Base-by-base conservation (phyloP, 2,329 filamentous ascomycete species). In the Paracoccidioides lutzii region DNA sequence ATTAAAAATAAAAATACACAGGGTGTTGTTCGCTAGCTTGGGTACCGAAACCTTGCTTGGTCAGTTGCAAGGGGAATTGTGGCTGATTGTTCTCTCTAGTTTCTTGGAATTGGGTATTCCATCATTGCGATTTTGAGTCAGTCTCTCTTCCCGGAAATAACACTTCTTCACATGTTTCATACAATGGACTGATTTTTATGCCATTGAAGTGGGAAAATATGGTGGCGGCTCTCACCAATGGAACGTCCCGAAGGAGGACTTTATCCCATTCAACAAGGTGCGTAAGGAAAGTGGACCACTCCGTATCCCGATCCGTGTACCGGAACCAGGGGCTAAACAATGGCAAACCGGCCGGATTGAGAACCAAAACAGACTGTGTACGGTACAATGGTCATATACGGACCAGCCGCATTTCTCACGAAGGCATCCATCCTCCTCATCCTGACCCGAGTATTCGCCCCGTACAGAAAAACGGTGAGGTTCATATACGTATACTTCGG, bases 391-490 rank as follows among this genome's bases (percentile, higher is more conserved):
- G 67, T 76, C 54, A 69, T 76, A 60, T 76, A 76, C 59, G 71
- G 71, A 0, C 73, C 73, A 14, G 75, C 73, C 62, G 71, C 74
- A 12, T 66, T 71, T 46, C 63, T 69, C 7, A 72, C 73, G n/a
- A 75, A 75, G 54, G 57, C 71, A 42, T 69, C 74, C n/a, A 68
- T 76, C 3, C 67, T 76, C 3, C 65, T 71, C 58, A 74, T 76
- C 54, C 73, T 75, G 56, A 67, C 67, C 5, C 66, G 73, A 14
- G 71, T 76, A 6, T 76, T 76, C 59, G 69, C 67, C 6, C 61
- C 67, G 0, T 71, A 73, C 57, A 68, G 65, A 41, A 73, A 73
- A 60, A 68, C 67, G 4, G 63, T 70, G 4, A 63, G 69, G 5
- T 68, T 70, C 33, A 69, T 75, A 43, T 71, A 71, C 59, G 33